Conservation (phyloP, 352 stramenopile genomes). For the Pythium rishiriense region DNA sequence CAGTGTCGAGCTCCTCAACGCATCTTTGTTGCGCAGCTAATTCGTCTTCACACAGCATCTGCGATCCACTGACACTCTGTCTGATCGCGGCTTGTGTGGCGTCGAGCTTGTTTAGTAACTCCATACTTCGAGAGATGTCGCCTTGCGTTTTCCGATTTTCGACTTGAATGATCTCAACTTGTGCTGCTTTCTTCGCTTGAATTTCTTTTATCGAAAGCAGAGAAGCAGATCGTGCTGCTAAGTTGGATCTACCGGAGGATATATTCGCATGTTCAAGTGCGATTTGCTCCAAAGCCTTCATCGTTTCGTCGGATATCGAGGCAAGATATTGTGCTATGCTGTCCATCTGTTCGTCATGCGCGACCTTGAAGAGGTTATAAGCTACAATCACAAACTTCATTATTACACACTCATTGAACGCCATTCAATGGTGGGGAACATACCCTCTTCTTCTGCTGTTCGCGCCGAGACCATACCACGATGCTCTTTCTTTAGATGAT, state of each 20-base stretch:
- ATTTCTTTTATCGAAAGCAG: neutral
- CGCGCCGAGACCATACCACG: neutral
- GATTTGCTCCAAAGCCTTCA: neutral
- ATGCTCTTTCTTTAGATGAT: conserved; percentile 1
- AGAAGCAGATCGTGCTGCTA: neutral
- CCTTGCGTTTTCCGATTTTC: neutral
- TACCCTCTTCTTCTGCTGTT: conserved; percentile 4
- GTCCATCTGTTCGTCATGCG: neutral
- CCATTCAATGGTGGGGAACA: neutral
- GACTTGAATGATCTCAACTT: neutral
- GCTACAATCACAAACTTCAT: neutral
- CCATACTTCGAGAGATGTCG: neutral
- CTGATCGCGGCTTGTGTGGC: neutral
- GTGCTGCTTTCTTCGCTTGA: neutral
- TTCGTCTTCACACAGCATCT: conserved; percentile 2
- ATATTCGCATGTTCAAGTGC: neutral
- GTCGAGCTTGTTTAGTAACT: neutral
- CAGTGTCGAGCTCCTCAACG: neutral
- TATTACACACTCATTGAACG: neutral
- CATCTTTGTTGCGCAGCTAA: neutral
- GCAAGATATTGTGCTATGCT: conserved; percentile 2
- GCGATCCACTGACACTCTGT: neutral
- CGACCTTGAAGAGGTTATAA: conserved; percentile 2
- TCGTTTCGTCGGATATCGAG: neutral
- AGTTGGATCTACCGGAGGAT: neutral